A percentile compares a stretch with the other conserved stretches of the same genome.
Evolutionary conservation across 495 filamentous ascomycete species (phyloP).

Genomic region (Podospora conica): DNA sequence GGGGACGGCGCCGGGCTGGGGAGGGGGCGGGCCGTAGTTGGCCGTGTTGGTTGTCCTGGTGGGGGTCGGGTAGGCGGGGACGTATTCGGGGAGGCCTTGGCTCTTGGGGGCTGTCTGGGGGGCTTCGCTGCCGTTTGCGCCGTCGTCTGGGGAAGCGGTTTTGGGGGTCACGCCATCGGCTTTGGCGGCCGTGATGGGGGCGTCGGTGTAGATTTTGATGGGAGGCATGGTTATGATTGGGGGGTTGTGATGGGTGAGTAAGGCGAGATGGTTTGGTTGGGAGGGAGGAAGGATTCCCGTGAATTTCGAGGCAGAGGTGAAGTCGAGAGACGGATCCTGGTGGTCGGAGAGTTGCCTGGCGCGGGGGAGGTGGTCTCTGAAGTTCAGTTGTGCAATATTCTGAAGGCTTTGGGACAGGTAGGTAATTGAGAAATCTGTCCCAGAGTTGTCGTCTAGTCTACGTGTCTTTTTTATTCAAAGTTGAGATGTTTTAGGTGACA

Average conservation of each 20-base stretch:
- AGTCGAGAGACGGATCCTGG: neutral
- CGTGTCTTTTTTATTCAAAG: neutral
- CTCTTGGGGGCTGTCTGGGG: neutral
- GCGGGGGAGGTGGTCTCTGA: neutral
- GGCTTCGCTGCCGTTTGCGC: neutral
- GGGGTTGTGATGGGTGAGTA: neutral
- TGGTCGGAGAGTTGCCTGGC: neutral
- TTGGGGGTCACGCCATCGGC: constrained; percentile 44
- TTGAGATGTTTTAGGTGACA: constrained; percentile 1
- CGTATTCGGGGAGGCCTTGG: neutral
- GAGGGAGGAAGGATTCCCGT: neutral
- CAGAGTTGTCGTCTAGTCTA: neutral
- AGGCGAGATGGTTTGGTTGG: neutral
- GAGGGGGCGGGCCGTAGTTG: constrained; percentile 43
- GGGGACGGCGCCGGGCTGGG: constrained; percentile 50
- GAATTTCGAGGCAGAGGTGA: neutral
- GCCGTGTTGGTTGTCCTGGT: neutral
- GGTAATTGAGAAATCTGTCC: neutral
- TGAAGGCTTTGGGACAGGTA: neutral
- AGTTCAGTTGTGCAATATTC: neutral
- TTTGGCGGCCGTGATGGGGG: constrained; percentile 52
- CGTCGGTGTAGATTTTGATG: constrained; percentile 53
- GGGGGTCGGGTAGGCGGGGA: constrained; percentile 6
- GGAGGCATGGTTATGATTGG: constrained; percentile 43
- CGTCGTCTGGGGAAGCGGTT: constrained; percentile 34